Evolutionary conservation across 306 rosid genomes (phyloP).

Genomic region (Gleditsia sinensis): DNA sequence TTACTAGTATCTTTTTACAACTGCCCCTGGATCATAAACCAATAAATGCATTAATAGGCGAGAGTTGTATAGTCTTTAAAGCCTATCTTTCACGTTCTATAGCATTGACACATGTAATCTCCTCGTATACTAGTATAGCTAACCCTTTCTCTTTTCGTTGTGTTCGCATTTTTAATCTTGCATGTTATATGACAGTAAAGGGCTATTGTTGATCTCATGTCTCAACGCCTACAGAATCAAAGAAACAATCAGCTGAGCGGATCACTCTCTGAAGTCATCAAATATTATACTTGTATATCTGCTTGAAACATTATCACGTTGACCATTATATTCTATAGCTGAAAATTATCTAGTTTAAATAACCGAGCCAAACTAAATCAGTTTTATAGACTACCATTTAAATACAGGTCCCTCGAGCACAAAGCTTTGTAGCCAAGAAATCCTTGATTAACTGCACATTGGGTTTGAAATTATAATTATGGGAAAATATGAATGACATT

Average conservation of each 20-base stretch:
- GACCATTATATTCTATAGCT: not conserved
- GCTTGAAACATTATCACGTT: too few relatives aligned
- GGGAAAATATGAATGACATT: not conserved
- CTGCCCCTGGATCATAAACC: slow-evolving; percentile 38
- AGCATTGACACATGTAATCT: slow-evolving; percentile 12
- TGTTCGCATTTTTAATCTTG: not conserved
- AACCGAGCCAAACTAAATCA: too few relatives aligned
- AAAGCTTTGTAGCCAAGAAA: not conserved
- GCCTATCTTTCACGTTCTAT: slow-evolving; percentile 7
- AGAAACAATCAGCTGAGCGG: too few relatives aligned
- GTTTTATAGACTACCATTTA: not conserved
- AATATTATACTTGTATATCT: not conserved
- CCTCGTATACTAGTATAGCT: not conserved
- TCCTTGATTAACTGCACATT: not conserved
- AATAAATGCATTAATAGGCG: slow-evolving; percentile 46
- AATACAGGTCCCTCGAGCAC: not conserved
- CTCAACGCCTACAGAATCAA: not conserved
- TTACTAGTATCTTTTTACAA: slow-evolving; percentile 40
- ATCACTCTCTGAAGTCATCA: not conserved
- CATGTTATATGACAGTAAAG: not conserved
- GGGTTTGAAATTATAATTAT: slow-evolving; percentile 6
- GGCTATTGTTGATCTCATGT: not conserved
- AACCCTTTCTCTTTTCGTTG: not conserved
- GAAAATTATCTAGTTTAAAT: not conserved
- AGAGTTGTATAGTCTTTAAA: slow-evolving; percentile 48